Evolutionary conservation across 2,329 filamentous ascomycete genomes (phyloP).

Genomic region (Beauveria medogensis): DNA sequence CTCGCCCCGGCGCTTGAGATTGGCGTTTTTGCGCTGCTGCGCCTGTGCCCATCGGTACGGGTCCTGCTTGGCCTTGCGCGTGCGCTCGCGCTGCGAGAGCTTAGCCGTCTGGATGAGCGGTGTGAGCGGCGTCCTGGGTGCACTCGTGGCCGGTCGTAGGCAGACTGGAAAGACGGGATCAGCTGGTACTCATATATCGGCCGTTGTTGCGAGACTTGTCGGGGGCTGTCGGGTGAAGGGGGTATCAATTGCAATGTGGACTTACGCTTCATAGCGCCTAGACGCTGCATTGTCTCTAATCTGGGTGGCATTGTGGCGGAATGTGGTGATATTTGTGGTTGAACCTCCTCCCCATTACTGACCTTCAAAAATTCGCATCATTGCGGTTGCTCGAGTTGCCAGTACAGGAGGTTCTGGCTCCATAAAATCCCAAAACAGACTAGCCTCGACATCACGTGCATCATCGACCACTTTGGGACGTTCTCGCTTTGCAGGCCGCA

Average conservation of each 20-base stretch:
- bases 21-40: slow-evolving; percentile 74
- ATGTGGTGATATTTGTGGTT: neutral
- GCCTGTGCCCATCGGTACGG: slow-evolving; percentile 77
- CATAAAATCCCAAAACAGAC: slow-evolving; percentile 3
- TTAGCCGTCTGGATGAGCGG: slow-evolving; percentile 58
- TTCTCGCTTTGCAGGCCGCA: neutral
- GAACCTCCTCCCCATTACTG: slow-evolving; percentile 13
- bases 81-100: slow-evolving; percentile 53
- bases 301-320: slow-evolving; percentile 55
- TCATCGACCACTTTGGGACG: neutral
- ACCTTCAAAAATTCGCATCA: slow-evolving; percentile 28
- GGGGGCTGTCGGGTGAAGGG: slow-evolving; percentile 6
- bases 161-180: slow-evolving; percentile 38
- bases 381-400: neutral
- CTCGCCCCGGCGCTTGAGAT: slow-evolving; percentile 64
- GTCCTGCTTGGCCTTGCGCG: slow-evolving; percentile 61
- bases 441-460: slow-evolving; percentile 27
- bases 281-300: slow-evolving; percentile 51
- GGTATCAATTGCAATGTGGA: slow-evolving; percentile 9
- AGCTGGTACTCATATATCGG: slow-evolving; percentile 16
- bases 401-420: neutral
- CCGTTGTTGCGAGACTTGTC: neutral
- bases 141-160: slow-evolving; percentile 45
- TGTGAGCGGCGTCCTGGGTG: slow-evolving; percentile 41
- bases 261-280: slow-evolving; percentile 54